Conservation (phyloP, 179 eudicot species). For the Silene noctiflora region DNA sequence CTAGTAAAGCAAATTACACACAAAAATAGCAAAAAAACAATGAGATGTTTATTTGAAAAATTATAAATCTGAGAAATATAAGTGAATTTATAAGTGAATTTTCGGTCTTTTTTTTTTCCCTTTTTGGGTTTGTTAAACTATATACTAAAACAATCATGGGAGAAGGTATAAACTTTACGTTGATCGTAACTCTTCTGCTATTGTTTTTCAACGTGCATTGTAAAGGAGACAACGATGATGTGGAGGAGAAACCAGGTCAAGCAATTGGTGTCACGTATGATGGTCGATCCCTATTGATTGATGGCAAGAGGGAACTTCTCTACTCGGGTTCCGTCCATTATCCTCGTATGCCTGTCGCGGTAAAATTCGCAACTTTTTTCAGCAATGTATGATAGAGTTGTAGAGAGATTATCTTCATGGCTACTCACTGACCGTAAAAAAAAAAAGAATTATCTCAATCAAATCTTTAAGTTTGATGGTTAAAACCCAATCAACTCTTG, state of each 20-base stretch:
- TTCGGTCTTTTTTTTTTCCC: background rate
- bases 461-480: background rate
- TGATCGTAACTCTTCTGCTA: conserved; percentile 20
- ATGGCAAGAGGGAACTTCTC: conserved; percentile 55
- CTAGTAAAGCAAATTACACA: background rate
- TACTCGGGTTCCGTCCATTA: conserved; percentile 86
- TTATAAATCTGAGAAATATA: background rate
- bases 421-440: too few relatives aligned
- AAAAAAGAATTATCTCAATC: too few relatives aligned
- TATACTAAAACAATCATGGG: conserved; percentile 22
- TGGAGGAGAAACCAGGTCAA: conserved; percentile 20
- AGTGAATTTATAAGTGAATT: background rate
- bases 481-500: background rate
- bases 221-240: conserved; percentile 14
- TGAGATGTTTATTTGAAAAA: conserved; percentile 8
- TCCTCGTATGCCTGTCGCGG: conserved; percentile 65
- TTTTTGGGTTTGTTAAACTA: background rate
- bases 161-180: conserved; percentile 11
- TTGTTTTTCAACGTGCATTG: conserved; percentile 19
- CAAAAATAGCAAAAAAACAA: background rate
- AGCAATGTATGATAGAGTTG: background rate
- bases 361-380: conserved; percentile 17
- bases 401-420: too few relatives aligned
- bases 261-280: conserved; percentile 46
- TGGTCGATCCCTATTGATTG: conserved; percentile 52